Percentiles rank a stretch among this genome's conserved stretches.
These are phyloP conservation scores for Raffaelea deltoideospora DNA, from an alignment of 2,329 filamentous ascomycete genomes.

Conservation along the genomic window DNA sequence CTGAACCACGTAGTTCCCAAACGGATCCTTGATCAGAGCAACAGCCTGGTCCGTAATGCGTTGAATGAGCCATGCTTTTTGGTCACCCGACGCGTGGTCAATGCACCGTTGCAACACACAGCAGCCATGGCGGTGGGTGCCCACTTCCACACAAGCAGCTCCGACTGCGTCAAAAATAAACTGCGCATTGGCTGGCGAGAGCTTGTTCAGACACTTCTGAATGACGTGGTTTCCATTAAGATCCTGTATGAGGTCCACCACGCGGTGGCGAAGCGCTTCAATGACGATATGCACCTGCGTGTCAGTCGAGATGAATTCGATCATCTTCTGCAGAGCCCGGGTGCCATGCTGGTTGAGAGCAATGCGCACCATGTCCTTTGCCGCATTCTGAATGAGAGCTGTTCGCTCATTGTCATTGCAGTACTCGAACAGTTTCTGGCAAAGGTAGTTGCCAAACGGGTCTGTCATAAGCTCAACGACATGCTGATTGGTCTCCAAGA, in stretches of 20 bases:
- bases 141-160: conserved; percentile 71
- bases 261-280: conserved; percentile 62
- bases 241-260: conserved; percentile 92
- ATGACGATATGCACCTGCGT: conserved; percentile 83
- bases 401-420: conserved; percentile 93
- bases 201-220: conserved; percentile 95
- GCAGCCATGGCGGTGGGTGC: conserved; percentile 93
- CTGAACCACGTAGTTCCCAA: conserved; percentile 97
- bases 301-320: conserved; percentile 80
- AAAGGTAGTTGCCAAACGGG: conserved; percentile 97
- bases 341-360: conserved; percentile 96
- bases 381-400: conserved; percentile 77
- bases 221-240: conserved; percentile 98
- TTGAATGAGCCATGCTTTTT: conserved; percentile 74
- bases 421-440: conserved; percentile 93
- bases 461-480: conserved; percentile 98
- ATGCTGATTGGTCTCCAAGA: conserved; percentile 81
- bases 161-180: conserved; percentile 97
- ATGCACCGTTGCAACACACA: conserved; percentile 97
- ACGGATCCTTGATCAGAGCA: conserved; percentile 84
- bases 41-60: conserved; percentile 84
- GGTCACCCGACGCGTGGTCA: conserved; percentile 80
- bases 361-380: conserved; percentile 77
- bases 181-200: conserved; percentile 67
- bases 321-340: conserved; percentile 97